Base-by-base conservation (phyloP, 106 monocot species). In the Platanthera zijinensis region DNA sequence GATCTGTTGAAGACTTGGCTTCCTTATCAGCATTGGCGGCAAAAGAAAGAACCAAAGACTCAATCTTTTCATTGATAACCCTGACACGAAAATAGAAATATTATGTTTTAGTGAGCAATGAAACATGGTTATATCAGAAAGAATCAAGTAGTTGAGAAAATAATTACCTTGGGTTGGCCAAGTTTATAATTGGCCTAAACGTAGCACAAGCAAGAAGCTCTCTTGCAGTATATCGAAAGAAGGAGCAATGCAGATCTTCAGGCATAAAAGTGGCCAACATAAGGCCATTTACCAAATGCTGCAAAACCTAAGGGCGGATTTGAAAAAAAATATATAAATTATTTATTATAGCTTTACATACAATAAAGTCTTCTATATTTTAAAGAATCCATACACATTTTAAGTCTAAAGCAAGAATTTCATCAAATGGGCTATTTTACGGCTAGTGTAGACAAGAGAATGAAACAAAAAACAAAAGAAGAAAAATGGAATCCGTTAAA, bases 201-300 rank as follows among this genome's bases (percentile, higher is more conserved):
- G 94, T 90, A 67, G 87, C 79, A 90, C 94, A 94, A 45, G 94
- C 89, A 81, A 99, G 93, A 87, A 99, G 92, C 80, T 99, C 97
- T 81, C 94, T 89, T 14, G 80, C 80, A 10, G 90, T 87, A 75
- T 84, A 83, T 50, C 83, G 84, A 74, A 99, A 99, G 79, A 88
- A 94, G 75, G 83, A 81, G 75, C 97, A 99, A 22, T 86, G 84
- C 73, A 99, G 75, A 51, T 99, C 97, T 80, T 90, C 88, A 61
- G 89, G 75, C 49, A 81, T 94, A 30, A 92, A 86, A 39, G 85
- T 83, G 9, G 82, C 80, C 57, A 86, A 89, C 51, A 99, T 86
- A 4, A 94, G 83, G 11, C 89, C 89, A 83, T 72, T 83, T 78
- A 83, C 78, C 77, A 97, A 83, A 81, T 86, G 81, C 78, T 93